Evolutionary conservation across 1,139 yeast species (phyloP).

Genomic region (Hanseniaspora uvarum): DNA sequence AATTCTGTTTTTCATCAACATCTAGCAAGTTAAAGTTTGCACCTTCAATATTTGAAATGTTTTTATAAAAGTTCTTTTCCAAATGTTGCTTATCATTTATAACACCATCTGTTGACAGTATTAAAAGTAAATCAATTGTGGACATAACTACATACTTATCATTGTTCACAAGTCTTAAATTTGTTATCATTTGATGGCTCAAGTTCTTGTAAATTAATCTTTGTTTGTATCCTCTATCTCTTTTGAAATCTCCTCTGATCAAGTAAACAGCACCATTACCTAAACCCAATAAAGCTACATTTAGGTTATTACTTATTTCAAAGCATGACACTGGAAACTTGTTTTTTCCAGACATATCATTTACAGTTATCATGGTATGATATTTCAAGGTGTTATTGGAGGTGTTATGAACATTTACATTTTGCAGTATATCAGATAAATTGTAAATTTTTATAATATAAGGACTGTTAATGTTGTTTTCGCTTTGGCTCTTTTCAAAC

Average conservation of each 20-base stretch:
- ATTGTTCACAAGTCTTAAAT: slow-evolving; percentile 35
- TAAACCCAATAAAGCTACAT: slow-evolving; percentile 67
- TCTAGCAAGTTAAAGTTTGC: slow-evolving; percentile 6
- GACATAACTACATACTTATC: slow-evolving; percentile 25
- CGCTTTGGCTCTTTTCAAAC: slow-evolving; percentile 21
- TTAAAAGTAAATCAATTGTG: slow-evolving; percentile 49
- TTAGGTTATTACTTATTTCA: slow-evolving; percentile 46
- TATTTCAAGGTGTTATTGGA: neutral
- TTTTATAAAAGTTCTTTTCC: slow-evolving; percentile 5
- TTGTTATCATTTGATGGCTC: slow-evolving; percentile 70
- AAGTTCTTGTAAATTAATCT: slow-evolving; percentile 54
- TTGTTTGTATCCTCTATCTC: slow-evolving; percentile 87
- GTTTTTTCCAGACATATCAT: slow-evolving; percentile 39
- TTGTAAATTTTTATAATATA: slow-evolving; percentile 34
- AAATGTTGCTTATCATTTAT: slow-evolving; percentile 60
- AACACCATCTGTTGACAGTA: slow-evolving; percentile 70
- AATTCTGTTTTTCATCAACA: neutral
- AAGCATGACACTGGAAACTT: slow-evolving; percentile 66
- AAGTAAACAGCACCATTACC: slow-evolving; percentile 74
- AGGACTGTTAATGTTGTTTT: slow-evolving; percentile 30
- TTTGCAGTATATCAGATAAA: neutral
- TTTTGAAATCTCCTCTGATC: slow-evolving; percentile 73
- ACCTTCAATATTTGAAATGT: slow-evolving; percentile 2
- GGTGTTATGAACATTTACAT: neutral
- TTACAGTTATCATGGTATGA: slow-evolving; percentile 10